Evolutionary conservation across 78 protist species (phyloP).

Genomic region (Dictyostelium capitatum): DNA sequence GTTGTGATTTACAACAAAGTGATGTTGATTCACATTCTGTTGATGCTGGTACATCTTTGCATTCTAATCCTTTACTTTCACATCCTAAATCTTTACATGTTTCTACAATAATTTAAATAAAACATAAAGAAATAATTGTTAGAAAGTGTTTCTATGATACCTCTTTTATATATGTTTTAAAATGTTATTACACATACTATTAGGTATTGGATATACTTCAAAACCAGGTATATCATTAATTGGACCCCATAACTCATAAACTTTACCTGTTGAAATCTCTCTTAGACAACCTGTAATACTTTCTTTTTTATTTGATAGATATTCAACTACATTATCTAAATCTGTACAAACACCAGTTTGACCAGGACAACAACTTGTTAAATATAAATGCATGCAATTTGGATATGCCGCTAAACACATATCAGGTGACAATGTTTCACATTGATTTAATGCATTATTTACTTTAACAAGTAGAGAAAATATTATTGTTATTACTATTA

Average conservation of each 20-base stretch:
- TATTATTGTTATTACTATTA: no score
- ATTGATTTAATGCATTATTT: neutral
- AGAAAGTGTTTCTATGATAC: no score
- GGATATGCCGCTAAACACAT: constrained; percentile 46
- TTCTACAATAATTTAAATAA: no score
- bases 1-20: constrained; percentile 29
- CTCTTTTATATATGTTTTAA: no score
- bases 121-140: no score
- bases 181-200: no score
- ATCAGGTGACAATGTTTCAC: constrained; percentile 3
- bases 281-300: neutral
- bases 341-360: constrained; percentile 16
- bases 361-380: constrained; percentile 46
- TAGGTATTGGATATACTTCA: neutral
- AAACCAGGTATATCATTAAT: neutral
- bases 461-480: no score
- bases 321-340: neutral
- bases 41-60: neutral
- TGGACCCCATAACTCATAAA: neutral
- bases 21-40: constrained; percentile 3
- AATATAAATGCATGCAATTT: neutral
- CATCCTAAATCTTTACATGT: constrained; percentile 33
- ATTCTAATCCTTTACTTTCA: constrained; percentile 19
- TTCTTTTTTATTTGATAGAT: neutral
- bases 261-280: neutral